Evolutionary conservation across 176 grass and related monocot genomes (phyloP), one percentile per base, ranked within the genome.

Genomic region (Hsuehochloa calcarea): DNA sequence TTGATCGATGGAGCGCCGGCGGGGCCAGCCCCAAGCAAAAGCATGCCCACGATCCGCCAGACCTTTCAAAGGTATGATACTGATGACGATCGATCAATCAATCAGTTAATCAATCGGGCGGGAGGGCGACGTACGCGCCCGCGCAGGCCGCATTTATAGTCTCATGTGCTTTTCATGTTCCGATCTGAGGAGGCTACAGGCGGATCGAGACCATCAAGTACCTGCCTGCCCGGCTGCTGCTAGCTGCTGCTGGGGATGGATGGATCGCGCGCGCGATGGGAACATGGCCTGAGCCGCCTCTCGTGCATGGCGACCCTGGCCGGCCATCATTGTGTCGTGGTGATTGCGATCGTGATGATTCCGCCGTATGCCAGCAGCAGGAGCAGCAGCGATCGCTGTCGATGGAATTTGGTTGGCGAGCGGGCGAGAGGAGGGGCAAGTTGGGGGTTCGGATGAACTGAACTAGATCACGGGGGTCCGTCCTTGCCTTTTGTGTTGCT

Each of bases 321-420:
- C 49, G 29, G 17, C 8, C 64, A 89, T 90, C 70, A 90, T 90
- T 82, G 64, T 86, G 83, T 86, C 88, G 54, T 8, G 56, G 75
- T 2, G 43, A 29, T 45, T 11, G 23, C 12, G 23, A 63, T 29
- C 27, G 39, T 29, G 15, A 64, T 27, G 38, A 44, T 60, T 38
- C 37, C 56, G 39, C 14, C 10, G 8, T 29, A 45, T 63, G 55
- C 39, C 81, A 37, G 40, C 41, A 8, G 25, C 37, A 5, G 26
- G 20, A 23, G 56, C 50, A 56, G 1, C 15, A 69, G 15, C 69
- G 43, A 65, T 74, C 82, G 56, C 70, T 89, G 68, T 82, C 49
- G 12, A 38, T 49, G 22, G 10, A 46, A 58, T 31, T 31, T 72
- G 40, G 66, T 43, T 44, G 49, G 22, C 46, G 8, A 6, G 46